phyloP scores from a whole-genome alignment of 176 grass and related monocot genomes.

The Cenchrus fungigraminus region DNA sequence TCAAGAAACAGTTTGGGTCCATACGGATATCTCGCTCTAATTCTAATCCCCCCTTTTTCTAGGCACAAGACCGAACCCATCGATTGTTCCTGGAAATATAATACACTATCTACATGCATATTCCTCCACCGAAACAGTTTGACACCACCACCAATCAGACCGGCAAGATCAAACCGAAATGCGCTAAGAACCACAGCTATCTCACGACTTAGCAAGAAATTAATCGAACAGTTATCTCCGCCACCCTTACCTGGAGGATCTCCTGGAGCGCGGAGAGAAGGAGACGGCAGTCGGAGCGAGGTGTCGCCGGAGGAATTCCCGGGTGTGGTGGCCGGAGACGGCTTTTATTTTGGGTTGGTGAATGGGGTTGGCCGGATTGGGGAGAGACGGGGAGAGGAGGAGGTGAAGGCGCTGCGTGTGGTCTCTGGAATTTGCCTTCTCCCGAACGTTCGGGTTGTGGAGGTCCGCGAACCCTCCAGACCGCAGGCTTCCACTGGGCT shows the following conservation, averaged over 20 bases:
- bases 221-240: not conserved
- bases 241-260: constrained; percentile 7
- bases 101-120: not conserved
- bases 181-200: too few relatives aligned
- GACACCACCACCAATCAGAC: not conserved
- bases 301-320: constrained; percentile 12
- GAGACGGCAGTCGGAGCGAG: not conserved
- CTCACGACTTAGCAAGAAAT: not conserved
- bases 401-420: not conserved
- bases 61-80: not conserved
- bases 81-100: not conserved
- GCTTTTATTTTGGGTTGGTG: constrained; percentile 10
- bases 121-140: not conserved
- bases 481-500: not conserved
- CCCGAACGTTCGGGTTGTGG: constrained; percentile 34
- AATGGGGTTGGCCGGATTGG: not conserved
- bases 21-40: not conserved
- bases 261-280: not conserved
- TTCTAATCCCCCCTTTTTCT: too few relatives aligned
- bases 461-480: constrained; percentile 28
- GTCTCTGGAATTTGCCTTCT: constrained; percentile 27
- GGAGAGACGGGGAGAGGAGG: not conserved
- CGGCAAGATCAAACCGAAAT: not conserved
- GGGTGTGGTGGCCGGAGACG: not conserved
- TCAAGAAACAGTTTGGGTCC: not conserved